phyloP scores from a whole-genome alignment of 2,329 filamentous ascomycete species.

The Hawksworthiomyces lignivorus region DNA sequence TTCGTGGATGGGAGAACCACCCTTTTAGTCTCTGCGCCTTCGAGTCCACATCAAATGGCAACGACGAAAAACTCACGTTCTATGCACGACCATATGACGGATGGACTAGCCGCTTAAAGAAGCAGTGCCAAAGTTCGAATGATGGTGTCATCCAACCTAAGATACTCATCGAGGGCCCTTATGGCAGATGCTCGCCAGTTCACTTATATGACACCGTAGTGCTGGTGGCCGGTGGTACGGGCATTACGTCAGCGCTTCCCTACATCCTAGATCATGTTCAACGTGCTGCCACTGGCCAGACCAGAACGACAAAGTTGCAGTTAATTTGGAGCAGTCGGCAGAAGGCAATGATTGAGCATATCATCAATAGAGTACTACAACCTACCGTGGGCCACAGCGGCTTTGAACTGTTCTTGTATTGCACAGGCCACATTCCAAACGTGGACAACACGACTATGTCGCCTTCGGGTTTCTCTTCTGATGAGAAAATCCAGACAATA shows the following conservation, averaged over 20 bases:
- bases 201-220: conserved; percentile 2
- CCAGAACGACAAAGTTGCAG: background rate
- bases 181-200: conserved; percentile 4
- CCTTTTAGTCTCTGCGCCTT: conserved; percentile 36
- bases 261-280: conserved; percentile 6
- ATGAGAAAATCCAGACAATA: too few species aligned
- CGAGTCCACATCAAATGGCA: background rate
- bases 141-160: background rate
- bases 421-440: too few species aligned
- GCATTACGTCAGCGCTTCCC: conserved; percentile 5
- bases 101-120: conserved; percentile 6
- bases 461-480: too few species aligned
- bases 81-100: conserved; percentile 4
- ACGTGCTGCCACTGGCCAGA: background rate
- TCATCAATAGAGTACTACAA: background rate
- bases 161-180: conserved; percentile 8
- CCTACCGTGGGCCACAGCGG: too few species aligned
- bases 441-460: too few species aligned
- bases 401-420: too few species aligned
- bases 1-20: conserved; percentile 38
- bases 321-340: conserved; percentile 3
- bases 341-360: background rate
- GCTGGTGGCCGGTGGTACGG: conserved; percentile 6
- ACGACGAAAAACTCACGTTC: background rate
- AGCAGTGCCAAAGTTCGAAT: background rate